A percentile compares a stretch with the other conserved stretches of the same genome.
Evolutionary conservation across 352 stramenopile species (phyloP).

Genomic region (Phytopythium montanum): DNA sequence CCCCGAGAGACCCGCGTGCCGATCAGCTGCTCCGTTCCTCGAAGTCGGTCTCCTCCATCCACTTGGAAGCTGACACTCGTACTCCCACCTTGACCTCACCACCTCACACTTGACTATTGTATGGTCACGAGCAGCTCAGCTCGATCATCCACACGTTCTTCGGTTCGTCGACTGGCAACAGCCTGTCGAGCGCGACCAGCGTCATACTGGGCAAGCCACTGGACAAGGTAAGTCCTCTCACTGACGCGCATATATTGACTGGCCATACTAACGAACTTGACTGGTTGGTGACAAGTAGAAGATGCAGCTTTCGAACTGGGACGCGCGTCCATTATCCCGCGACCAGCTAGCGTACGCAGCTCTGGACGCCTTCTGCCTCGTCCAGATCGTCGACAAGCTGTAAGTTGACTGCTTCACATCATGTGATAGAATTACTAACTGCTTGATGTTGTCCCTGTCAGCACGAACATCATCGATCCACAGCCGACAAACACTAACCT

Average conservation of each 20-base stretch:
- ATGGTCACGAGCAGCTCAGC: slow-evolving; percentile 19
- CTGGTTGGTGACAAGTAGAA: slow-evolving; percentile 15
- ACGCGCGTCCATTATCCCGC: slow-evolving; percentile 45
- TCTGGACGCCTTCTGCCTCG: slow-evolving; percentile 55
- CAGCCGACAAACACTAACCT: slow-evolving; percentile 8
- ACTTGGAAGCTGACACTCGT: neutral
- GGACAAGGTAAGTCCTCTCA: slow-evolving; percentile 39
- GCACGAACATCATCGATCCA: neutral
- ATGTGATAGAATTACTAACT: slow-evolving; percentile 3
- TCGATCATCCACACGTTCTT: slow-evolving; percentile 30
- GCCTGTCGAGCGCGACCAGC: slow-evolving; percentile 51
- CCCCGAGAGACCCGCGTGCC: slow-evolving; percentile 38
- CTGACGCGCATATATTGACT: neutral
- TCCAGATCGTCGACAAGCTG: slow-evolving; percentile 51
- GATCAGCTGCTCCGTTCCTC: slow-evolving; percentile 36
- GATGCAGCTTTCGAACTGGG: slow-evolving; percentile 76
- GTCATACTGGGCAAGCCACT: slow-evolving; percentile 44
- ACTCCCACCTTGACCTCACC: neutral
- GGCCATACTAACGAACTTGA: neutral
- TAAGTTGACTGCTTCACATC: slow-evolving; percentile 15
- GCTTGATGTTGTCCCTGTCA: slow-evolving; percentile 1
- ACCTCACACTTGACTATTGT: neutral
- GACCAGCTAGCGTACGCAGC: slow-evolving; percentile 55
- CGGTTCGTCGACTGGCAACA: slow-evolving; percentile 39
- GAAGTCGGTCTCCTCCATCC: slow-evolving; percentile 23